Evolutionary conservation across 768 basidiomycete species (phyloP).

Genomic region (Collybiopsis confluens): DNA sequence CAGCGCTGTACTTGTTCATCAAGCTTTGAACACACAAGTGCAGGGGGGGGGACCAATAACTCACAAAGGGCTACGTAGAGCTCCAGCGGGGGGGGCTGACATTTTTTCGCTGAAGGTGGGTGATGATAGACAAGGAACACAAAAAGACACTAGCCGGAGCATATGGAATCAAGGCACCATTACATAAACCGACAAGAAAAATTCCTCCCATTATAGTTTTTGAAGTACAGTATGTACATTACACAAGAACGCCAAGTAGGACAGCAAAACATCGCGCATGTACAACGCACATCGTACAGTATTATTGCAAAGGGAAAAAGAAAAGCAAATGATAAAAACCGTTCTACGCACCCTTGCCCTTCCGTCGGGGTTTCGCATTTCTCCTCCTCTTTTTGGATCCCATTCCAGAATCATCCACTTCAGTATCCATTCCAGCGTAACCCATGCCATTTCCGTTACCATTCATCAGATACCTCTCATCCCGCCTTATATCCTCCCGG

Average conservation of each 20-base stretch:
- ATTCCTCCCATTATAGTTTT: too few species aligned
- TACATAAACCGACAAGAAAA: too few species aligned
- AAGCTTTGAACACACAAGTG: too few species aligned
- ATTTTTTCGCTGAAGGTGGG: background rate
- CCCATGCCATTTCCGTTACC: too few species aligned
- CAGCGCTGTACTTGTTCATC: slow-evolving; percentile 38
- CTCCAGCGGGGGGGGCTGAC: background rate
- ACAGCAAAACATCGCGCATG: too few species aligned
- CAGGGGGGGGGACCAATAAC: too few species aligned
- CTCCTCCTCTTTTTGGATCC: slow-evolving; percentile 4
- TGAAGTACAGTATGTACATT: too few species aligned
- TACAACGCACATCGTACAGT: too few species aligned
- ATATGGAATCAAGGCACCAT: too few species aligned
- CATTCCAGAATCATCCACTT: background rate
- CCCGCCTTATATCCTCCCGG: slow-evolving; percentile 21
- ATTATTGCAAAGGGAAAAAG: background rate
- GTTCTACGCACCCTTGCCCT: background rate
- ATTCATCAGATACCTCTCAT: slow-evolving; percentile 12
- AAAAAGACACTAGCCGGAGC: too few species aligned
- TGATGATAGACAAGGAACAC: too few species aligned
- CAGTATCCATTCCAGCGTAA: slow-evolving; percentile 15
- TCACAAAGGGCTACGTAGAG: slow-evolving; percentile 3
- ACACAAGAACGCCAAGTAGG: too few species aligned
- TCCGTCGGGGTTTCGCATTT: slow-evolving; percentile 1
- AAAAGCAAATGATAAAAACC: background rate